Base-by-base conservation (phyloP, 1,284 basidiomycete genomes). In the Irpex sp. region DNA sequence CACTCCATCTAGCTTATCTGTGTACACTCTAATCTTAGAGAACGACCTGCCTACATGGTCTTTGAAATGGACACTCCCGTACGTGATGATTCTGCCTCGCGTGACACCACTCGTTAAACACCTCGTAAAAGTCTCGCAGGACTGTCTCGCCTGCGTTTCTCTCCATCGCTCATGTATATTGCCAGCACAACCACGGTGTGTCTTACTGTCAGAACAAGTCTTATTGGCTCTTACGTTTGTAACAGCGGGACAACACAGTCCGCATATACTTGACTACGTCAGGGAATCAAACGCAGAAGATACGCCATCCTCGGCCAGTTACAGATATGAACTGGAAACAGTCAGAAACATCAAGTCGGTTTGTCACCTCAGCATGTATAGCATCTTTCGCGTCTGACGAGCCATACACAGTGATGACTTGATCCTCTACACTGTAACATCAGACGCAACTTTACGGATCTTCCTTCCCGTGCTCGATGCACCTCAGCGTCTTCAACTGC, bases 391-490 rank as follows among this genome's bases (percentile, higher is more conserved):
- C 35, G 19, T 47, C 58, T 65, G 54, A 47, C 49, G 36, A 46
- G 26, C 54, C 15, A 65, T 43, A 55, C 43, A 1, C 67, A 93
- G 92, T 49, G 88, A 90, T 67, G 91, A 92, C 69, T 79, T 89
- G 1, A 85, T 90, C 58, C 77, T 95, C 1, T 92, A 89, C 72
- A 93, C 92, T 31, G 79, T 89, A 57, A 93, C 93, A 17, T 79
- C 81, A 15, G 89, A 94, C 70, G 84, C 89, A 3, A 86, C 86
- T 2, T 74, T 96, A 36, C 88, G 94, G 26, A 85, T 97, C 70
- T 97, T 94, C 75, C 79, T 92, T 31, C 91, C 94, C 3, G 91
- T 97, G 17, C 78, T 97, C 26, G 95, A 97, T 75, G 87, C 89
- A 31, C 93, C 94, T 11, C 84, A 89, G 67, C 85, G 88, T 72